Evolutionary conservation across 2,329 filamentous ascomycete genomes (phyloP).

Genomic region (Xylaria sp.): DNA sequence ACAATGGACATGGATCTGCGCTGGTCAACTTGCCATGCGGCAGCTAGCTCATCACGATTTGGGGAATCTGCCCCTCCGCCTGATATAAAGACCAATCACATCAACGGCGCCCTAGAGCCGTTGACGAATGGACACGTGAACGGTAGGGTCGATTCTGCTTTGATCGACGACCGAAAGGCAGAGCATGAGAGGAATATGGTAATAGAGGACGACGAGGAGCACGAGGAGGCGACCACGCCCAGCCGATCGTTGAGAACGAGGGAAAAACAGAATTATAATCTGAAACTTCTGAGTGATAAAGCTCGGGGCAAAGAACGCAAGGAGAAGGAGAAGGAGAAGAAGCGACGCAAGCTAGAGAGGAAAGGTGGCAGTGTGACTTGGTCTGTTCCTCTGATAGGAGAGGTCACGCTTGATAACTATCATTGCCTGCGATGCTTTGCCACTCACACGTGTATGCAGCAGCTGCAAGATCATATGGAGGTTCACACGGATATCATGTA

Average conservation of each 20-base stretch:
- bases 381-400: constrained; percentile 59
- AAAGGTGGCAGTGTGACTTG: constrained; percentile 54
- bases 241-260: constrained; percentile 63
- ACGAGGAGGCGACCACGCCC: constrained; percentile 63
- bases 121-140: constrained; percentile 51
- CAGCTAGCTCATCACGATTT: constrained; percentile 38
- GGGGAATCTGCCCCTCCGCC: constrained; percentile 57
- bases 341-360: constrained; percentile 49
- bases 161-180: constrained; percentile 42
- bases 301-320: constrained; percentile 63
- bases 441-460: constrained; percentile 59
- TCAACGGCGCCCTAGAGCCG: constrained; percentile 49
- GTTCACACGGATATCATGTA: constrained; percentile 59
- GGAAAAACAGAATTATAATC: constrained; percentile 66
- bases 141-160: constrained; percentile 42
- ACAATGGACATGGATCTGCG: constrained; percentile 50
- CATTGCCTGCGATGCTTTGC: constrained; percentile 64
- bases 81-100: constrained; percentile 57
- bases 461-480: constrained; percentile 62
- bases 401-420: constrained; percentile 60
- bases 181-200: constrained; percentile 40
- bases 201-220: constrained; percentile 54
- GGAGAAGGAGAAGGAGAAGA: constrained; percentile 59
- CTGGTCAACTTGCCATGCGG: constrained; percentile 46
- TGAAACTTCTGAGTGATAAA: constrained; percentile 68